A percentile compares a stretch with the other conserved stretches of the same genome.
Conservation (phyloP, 768 basidiomycete species). For the Hebeloma cylindrosporum region DNA sequence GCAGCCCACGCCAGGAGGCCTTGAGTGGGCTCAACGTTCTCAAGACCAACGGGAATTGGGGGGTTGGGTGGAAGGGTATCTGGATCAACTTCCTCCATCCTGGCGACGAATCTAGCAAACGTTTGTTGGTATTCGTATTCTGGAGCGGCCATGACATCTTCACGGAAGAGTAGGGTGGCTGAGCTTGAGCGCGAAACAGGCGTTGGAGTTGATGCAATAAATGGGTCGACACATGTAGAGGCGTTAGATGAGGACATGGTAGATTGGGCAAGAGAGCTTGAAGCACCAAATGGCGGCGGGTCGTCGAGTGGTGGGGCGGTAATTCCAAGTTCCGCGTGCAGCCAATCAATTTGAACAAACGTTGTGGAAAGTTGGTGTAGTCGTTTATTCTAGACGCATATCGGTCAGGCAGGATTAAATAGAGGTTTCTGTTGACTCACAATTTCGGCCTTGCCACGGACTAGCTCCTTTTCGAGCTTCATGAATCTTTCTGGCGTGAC, state of each 20-base stretch:
- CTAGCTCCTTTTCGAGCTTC: constrained; percentile 80
- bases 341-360: constrained; percentile 78
- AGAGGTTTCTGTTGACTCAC: constrained; percentile 41
- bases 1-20: constrained; percentile 75
- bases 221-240: constrained; percentile 43
- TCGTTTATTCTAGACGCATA: constrained; percentile 57
- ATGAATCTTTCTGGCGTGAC: constrained; percentile 81
- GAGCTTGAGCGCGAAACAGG: constrained; percentile 42
- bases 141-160: constrained; percentile 25
- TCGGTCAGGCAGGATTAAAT: background rate
- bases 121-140: constrained; percentile 56
- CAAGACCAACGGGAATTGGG: constrained; percentile 52
- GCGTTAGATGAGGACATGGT: constrained; percentile 35
- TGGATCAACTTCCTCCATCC: constrained; percentile 57
- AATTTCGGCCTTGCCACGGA: constrained; percentile 83
- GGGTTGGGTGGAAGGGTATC: constrained; percentile 41
- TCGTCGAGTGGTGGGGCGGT: constrained; percentile 57
- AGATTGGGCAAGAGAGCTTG: constrained; percentile 33
- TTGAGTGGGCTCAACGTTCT: constrained; percentile 76
- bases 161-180: constrained; percentile 38
- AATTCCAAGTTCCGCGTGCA: constrained; percentile 82
- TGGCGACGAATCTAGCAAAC: constrained; percentile 61
- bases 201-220: constrained; percentile 52
- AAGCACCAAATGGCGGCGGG: constrained; percentile 24
- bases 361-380: constrained; percentile 59